Conservation (phyloP, 495 filamentous ascomycete species). For the Peziza echinospora region DNA sequence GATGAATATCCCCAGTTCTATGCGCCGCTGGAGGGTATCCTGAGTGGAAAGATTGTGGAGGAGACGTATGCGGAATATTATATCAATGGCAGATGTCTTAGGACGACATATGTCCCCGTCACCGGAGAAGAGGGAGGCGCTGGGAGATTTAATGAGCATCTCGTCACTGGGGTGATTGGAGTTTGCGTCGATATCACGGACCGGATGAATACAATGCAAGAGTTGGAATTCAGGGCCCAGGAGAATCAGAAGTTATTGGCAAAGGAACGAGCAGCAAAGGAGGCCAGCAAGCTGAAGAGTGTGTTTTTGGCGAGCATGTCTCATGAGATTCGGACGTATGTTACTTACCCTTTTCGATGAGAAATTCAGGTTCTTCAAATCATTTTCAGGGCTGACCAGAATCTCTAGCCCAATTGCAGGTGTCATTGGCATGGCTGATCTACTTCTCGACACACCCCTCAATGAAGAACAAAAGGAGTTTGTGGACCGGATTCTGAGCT, state of each 20-base stretch:
- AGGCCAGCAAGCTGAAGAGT: slow-evolving; percentile 45
- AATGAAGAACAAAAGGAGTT: slow-evolving; percentile 49
- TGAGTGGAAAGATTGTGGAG: slow-evolving; percentile 26
- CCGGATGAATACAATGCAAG: slow-evolving; percentile 33
- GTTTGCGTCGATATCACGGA: slow-evolving; percentile 49
- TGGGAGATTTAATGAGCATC: slow-evolving; percentile 24
- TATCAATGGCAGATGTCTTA: slow-evolving; percentile 36
- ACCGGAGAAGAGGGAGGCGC: slow-evolving; percentile 27
- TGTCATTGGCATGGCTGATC: slow-evolving; percentile 52
- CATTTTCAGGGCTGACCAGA: slow-evolving; percentile 4
- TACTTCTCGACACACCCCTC: slow-evolving; percentile 45
- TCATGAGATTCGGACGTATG: slow-evolving; percentile 73
- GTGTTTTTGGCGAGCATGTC: slow-evolving; percentile 64
- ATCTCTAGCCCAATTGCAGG: slow-evolving; percentile 36
- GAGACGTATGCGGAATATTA: slow-evolving; percentile 31
- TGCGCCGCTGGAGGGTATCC: slow-evolving; percentile 33
- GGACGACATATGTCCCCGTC: slow-evolving; percentile 41
- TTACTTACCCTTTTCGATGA: slow-evolving; percentile 27
- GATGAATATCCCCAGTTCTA: slow-evolving; percentile 24
- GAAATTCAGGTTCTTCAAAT: background rate
- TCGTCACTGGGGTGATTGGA: slow-evolving; percentile 43
- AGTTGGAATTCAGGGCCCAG: slow-evolving; percentile 33
- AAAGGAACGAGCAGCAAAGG: slow-evolving; percentile 41
- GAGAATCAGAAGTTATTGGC: slow-evolving; percentile 41
- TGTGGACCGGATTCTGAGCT: slow-evolving; percentile 57